Evolutionary conservation across 2,329 filamentous ascomycete genomes (phyloP), one percentile per base, ranked within the genome.

Genomic region (Fonsecaea monophora): DNA sequence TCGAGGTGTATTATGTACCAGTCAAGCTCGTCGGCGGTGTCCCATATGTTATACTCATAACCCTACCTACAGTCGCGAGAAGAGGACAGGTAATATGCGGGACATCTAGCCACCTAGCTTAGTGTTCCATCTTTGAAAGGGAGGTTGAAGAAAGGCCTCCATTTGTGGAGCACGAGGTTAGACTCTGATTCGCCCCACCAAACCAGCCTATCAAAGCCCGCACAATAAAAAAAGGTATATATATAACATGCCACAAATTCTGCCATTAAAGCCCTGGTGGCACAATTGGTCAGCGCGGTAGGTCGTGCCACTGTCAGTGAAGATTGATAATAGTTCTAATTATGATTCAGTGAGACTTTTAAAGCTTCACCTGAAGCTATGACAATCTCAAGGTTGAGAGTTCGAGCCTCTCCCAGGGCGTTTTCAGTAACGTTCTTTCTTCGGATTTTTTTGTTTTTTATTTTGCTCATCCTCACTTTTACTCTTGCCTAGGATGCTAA

Each of bases 251-350:
- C 45, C 40, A 13, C 40, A 10, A 42, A 42, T n/a, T n/a, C n/a
- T 42, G 38, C 2, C 9, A 40, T 12, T 15, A 34, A 13, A 32
- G 65, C 68, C 67, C 69, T 53, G 66, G 68, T 71, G 70, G 70
- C 70, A 71, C 70, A 71, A 71, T 71, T 70, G 70, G 70, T 70
- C 63, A 71, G 70, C 70, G 70, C 70, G 69, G 45, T 62, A 50
- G 18, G 42, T 53, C 18, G 8, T n/a, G 37, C 12, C 15, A 2
- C 13, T 18, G 15, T n/a, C 40, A 5, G 2, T 42, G 8, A 15
- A 2, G 12, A 0, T 40, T 13, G 15, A 5, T 1, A 5, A 12
- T 5, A 4, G 9, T 50, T 50, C 45, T 50, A 50, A 50, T 12
- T 10, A 25, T 50, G 7, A 12, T 25, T 8, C 7, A 50, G 57